Percentiles rank a stretch among this genome's conserved stretches.
Evolutionary conservation across 2,329 filamentous ascomycete species (phyloP).

Genomic region (Leptographium galeiforme): DNA sequence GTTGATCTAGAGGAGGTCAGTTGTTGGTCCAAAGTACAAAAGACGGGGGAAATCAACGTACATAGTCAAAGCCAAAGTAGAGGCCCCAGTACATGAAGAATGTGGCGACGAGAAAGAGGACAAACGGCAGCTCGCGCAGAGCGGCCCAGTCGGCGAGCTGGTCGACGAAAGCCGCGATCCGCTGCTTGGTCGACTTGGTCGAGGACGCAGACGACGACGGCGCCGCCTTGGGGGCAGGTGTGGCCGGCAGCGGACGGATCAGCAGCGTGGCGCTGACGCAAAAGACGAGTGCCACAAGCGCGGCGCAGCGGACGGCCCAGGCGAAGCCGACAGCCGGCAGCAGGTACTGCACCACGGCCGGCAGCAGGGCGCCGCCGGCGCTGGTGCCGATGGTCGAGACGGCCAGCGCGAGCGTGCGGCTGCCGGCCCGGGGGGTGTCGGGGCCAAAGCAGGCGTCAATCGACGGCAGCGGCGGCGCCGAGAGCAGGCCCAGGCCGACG

Average conservation of each 20-base stretch:
- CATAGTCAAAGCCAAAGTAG: constrained; percentile 40
- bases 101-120: constrained; percentile 23
- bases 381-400: constrained; percentile 47
- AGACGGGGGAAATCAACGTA: no score
- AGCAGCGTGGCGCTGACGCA: constrained; percentile 25
- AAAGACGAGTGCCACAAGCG: constrained; percentile 42
- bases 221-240: not conserved
- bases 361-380: constrained; percentile 50
- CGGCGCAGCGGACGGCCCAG: constrained; percentile 50
- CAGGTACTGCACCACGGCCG: constrained; percentile 41
- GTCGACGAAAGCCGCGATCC: constrained; percentile 13
- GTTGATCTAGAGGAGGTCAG: constrained; percentile 14
- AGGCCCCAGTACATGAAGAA: constrained; percentile 33
- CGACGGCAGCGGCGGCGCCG: constrained; percentile 36
- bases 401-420: constrained; percentile 43
- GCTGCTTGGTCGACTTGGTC: not conserved
- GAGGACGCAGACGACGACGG: not conserved
- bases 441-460: constrained; percentile 43
- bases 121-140: constrained; percentile 34
- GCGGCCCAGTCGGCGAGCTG: constrained; percentile 36
- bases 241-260: constrained; percentile 25
- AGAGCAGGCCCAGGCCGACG: constrained; percentile 40
- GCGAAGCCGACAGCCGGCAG: constrained; percentile 49
- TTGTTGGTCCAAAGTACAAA: no score
- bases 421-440: constrained; percentile 17